Base-by-base conservation (phyloP, 1,284 basidiomycete genomes). In the Kalmanozyma brasiliensis region DNA sequence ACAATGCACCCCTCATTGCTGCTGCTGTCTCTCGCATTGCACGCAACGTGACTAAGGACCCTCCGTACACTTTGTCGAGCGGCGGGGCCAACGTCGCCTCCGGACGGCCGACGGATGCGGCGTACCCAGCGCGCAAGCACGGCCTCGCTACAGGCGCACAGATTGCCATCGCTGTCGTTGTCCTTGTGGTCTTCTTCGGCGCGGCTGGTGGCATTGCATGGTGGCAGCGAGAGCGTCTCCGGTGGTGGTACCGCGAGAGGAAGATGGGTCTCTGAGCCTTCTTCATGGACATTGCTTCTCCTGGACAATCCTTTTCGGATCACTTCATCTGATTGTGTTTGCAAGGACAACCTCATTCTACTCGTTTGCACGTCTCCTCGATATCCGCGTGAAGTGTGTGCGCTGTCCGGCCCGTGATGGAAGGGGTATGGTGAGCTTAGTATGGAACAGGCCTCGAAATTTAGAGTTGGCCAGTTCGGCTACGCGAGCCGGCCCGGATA, bases 1-100 rank as follows among this genome's bases (percentile, higher is more conserved):
- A 94, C 81, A 92, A 91, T 70, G 91, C 93, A 1, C 92, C 92
- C 2, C 85, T 95, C 82, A 85, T 94, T 16, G 90, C 91, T 4
- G 86, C 95, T 22, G 88, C 90, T 0, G 90, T 92, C 11, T 88
- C 89, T 84, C 88, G 89, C 53, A 85, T 89, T 37, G 78, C 89
- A 52, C 57, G 64, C n/a, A 88, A 86, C 63, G 87, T 88, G 61
- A 86, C 86, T 1, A 83, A 84, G n/a, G 91, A 94, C 73, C 93
- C 93, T 0, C 91, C 86, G 83, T 95, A 88, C 79, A 91, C 90
- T 17, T 48, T 43, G 3, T 44, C 48, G 33, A 53, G 32, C 10
- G 66, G 66, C 10, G 48, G 22, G 29, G 66, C 56, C 43, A 69
- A 63, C 13, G 59, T 63, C 1, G 55, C 66, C 11, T 46, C 44